Conservation (phyloP, 768 basidiomycete species). For the Butyriboletus loyo region DNA sequence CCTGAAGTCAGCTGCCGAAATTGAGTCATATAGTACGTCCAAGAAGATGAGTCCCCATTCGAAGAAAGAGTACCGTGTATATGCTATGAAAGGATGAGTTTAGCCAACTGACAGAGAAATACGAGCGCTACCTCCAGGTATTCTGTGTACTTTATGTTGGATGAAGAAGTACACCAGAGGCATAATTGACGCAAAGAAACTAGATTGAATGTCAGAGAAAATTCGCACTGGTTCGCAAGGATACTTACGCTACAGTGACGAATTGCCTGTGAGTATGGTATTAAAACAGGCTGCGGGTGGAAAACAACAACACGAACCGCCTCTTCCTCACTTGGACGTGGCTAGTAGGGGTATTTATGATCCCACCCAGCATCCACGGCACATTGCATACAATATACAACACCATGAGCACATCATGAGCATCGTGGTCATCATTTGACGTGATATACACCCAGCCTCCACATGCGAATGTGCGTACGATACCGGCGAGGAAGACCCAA, state of each 20-base stretch:
- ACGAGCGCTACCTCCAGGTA: constrained; percentile 68
- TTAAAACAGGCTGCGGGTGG: not conserved
- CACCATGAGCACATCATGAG: constrained; percentile 88
- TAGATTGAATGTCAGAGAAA: constrained; percentile 25
- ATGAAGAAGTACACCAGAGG: constrained; percentile 84
- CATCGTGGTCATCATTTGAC: constrained; percentile 76
- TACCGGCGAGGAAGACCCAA: constrained; percentile 56
- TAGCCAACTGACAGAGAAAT: not conserved
- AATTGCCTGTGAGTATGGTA: constrained; percentile 39
- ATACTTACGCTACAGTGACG: constrained; percentile 47
- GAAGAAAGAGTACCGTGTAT: constrained; percentile 81
- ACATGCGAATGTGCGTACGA: constrained; percentile 75
- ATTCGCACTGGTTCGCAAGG: not conserved
- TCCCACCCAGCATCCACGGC: constrained; percentile 85
- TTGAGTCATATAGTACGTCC: constrained; percentile 71
- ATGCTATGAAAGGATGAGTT: constrained; percentile 49
- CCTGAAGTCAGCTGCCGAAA: constrained; percentile 58
- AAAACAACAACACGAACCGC: constrained; percentile 42
- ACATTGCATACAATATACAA: constrained; percentile 78
- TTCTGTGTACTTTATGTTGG: constrained; percentile 74
- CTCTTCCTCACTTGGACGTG: constrained; percentile 42
- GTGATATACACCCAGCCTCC: constrained; percentile 95
- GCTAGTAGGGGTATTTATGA: constrained; percentile 47
- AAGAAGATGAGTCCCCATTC: constrained; percentile 82
- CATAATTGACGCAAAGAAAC: constrained; percentile 68